phyloP scores from a whole-genome alignment of 23 red algal species.

The Rhodosorus marinus region DNA sequence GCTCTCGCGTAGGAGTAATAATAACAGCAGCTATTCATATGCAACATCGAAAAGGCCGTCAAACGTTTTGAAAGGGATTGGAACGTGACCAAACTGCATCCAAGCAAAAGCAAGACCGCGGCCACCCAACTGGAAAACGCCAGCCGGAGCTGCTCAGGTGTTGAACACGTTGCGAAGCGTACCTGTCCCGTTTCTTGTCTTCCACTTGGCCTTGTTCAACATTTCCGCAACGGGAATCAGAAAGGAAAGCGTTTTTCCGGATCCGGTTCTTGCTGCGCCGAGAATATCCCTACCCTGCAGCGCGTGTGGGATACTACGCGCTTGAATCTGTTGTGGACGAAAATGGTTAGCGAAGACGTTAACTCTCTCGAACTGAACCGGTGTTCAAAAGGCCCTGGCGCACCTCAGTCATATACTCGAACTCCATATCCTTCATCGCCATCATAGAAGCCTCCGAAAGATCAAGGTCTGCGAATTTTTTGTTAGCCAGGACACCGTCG shows the following conservation, averaged over 20 bases:
- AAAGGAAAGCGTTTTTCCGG: slow-evolving; percentile 95
- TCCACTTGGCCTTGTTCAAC: slow-evolving; percentile 78
- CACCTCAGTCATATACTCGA: slow-evolving; percentile 90
- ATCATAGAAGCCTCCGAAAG: slow-evolving; percentile 45
- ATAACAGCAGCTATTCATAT: too few relatives aligned
- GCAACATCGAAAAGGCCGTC: too few relatives aligned
- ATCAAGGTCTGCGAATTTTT: slow-evolving; percentile 52
- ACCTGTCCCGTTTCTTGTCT: slow-evolving; percentile 64
- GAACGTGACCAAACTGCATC: too few relatives aligned
- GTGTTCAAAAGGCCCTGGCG: too few relatives aligned
- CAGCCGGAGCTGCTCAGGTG: too few relatives aligned
- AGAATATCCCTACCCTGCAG: slow-evolving; percentile 83
- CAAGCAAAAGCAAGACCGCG: too few relatives aligned
- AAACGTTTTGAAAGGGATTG: too few relatives aligned
- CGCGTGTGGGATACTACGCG: slow-evolving; percentile 66
- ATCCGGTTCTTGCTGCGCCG: slow-evolving; percentile 79
- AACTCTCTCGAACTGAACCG: too few relatives aligned
- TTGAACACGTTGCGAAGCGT: too few relatives aligned
- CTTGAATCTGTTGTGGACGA: too few relatives aligned
- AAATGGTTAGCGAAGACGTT: too few relatives aligned
- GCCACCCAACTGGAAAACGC: too few relatives aligned
- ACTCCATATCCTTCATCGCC: slow-evolving; percentile 52
- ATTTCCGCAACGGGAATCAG: slow-evolving; percentile 87
- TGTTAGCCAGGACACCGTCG: slow-evolving; percentile 53
- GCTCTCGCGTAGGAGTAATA: slow-evolving; percentile 84